A percentile compares a stretch with the other conserved stretches of the same genome.
Evolutionary conservation across 2,329 filamentous ascomycete species (phyloP).

Genomic region (Alternaria sp.): DNA sequence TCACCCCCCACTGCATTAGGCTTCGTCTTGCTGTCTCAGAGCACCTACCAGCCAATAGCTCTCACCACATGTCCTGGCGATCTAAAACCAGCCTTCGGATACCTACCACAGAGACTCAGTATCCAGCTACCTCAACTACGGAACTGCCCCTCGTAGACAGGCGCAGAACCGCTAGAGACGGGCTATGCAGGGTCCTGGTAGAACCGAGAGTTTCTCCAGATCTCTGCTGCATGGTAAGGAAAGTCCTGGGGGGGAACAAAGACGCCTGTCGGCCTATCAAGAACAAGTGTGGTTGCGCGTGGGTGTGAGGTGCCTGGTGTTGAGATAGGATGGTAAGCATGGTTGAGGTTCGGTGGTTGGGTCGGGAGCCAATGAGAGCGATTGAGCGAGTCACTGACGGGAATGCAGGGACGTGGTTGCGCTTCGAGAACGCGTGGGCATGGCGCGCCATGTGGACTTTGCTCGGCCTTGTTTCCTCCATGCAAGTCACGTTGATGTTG

Average conservation of each 20-base stretch:
- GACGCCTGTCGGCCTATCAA: slow-evolving; percentile 43
- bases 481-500: slow-evolving; percentile 10
- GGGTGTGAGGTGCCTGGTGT: slow-evolving; percentile 44
- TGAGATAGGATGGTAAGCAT: slow-evolving; percentile 35
- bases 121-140: slow-evolving; percentile 17
- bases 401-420: slow-evolving; percentile 39
- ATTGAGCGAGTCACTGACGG: slow-evolving; percentile 20
- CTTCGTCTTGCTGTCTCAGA: slow-evolving; percentile 21
- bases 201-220: slow-evolving; percentile 43
- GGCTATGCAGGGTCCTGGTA: slow-evolving; percentile 44
- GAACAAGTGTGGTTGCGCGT: slow-evolving; percentile 40
- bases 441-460: background rate
- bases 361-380: slow-evolving; percentile 41
- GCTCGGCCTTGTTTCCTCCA: slow-evolving; percentile 14
- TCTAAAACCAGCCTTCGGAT: slow-evolving; percentile 29
- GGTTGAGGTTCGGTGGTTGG: slow-evolving; percentile 32
- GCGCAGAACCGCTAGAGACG: slow-evolving; percentile 42
- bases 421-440: slow-evolving; percentile 14
- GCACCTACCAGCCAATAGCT: slow-evolving; percentile 44
- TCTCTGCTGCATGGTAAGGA: slow-evolving; percentile 8
- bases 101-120: slow-evolving; percentile 28
- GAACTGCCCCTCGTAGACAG: slow-evolving; percentile 24
- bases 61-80: slow-evolving; percentile 44
- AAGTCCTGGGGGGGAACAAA: slow-evolving; percentile 15
- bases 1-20: slow-evolving; percentile 30